Evolutionary conservation across 2,329 filamentous ascomycete species (phyloP).

Genomic region (Pyricularia pennisetigena): DNA sequence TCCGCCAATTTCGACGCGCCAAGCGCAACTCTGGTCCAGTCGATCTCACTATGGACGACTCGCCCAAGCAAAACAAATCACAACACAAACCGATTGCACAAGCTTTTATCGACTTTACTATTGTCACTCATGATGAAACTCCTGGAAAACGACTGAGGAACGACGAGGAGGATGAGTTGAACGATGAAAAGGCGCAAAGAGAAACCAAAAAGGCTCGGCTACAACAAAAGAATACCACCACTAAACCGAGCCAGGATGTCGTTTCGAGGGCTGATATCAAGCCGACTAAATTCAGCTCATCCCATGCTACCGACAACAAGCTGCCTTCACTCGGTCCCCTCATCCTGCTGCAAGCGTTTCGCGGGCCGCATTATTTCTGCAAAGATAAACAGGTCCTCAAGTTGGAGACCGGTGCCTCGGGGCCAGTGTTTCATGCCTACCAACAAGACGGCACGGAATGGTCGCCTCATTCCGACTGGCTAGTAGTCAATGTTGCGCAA

Average conservation of each 20-base stretch:
- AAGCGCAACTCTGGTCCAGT: background rate
- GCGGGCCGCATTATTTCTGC: background rate
- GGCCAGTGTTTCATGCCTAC: background rate
- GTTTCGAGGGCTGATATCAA: background rate
- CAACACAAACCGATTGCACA: background rate
- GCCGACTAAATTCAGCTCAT: background rate
- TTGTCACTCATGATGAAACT: background rate
- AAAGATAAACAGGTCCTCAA: background rate
- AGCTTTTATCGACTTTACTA: background rate
- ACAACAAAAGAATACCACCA: background rate
- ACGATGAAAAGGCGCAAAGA: background rate
- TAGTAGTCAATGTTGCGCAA: background rate
- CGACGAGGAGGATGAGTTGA: background rate
- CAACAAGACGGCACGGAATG: background rate
- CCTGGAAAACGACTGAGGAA: background rate
- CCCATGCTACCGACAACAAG: background rate
- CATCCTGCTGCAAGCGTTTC: background rate
- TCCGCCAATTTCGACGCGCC: background rate
- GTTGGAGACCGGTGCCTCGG: background rate
- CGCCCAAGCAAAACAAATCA: background rate
- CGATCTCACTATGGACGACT: background rate
- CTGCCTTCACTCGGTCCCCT: background rate
- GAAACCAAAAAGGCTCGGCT: background rate
- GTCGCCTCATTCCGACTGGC: slow-evolving; percentile 1
- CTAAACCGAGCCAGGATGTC: background rate